Evolutionary conservation across 2,329 filamentous ascomycete species (phyloP), one percentile per base, ranked within the genome.

Genomic region (Fusarium piperis): DNA sequence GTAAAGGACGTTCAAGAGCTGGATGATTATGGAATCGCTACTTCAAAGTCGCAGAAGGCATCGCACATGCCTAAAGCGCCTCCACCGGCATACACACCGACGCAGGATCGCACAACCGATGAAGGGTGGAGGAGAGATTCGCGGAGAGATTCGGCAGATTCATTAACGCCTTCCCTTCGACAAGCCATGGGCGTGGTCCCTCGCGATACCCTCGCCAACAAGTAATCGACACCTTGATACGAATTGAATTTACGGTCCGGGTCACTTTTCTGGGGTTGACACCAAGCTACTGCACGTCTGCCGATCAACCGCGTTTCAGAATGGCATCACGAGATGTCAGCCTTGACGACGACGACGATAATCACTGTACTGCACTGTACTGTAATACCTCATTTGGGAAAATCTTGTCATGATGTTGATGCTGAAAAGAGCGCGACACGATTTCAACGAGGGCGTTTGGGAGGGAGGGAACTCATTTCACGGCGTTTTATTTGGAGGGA

Each of bases 1-100:
- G 55, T 70, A 20, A 78, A 78, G 39, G 66, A 64, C 23, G 12
- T 66, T 20, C 73, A 78, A 59, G 76, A 78, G 62, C 59, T 78
- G 51, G 76, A 78, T 38, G 76, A 78, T 51, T 78, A 78, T 23
- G 76, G 76, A 26, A 60, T 77, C 20, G 64, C 39, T 1, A 39
- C 70, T 4, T 11, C 23, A 2, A 52, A 62, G 8, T 41, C 46
- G 20, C 59, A 65, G 33, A 63, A 60, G 38, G 39, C 48, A 16
- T 58, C 64, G 11, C 32, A 59, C 13, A 53, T 76, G 60, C 75
- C 75, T 1, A 64, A 60, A 18, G 65, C 65, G 15, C 73, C 75
- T 52, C 68, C 72, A 38, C 72, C 58, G n/a, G 58, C 61, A 5
- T 66, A 64, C 61, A 66, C 59, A 9, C 62, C 55, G 20, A 48